phyloP scores from a whole-genome alignment of 768 basidiomycete genomes.

The Tylopilus sp. region DNA sequence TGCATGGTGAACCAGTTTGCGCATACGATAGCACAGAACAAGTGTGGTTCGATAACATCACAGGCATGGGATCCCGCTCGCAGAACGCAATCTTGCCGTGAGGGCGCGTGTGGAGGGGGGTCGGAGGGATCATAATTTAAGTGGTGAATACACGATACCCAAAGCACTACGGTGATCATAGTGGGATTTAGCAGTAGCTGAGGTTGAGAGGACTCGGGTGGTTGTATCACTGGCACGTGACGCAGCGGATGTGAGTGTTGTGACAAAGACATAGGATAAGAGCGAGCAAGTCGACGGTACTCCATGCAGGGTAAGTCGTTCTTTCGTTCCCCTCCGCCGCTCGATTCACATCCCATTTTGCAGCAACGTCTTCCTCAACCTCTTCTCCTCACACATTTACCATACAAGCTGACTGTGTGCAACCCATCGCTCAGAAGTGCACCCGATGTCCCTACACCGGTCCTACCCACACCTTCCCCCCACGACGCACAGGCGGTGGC shows the following conservation, averaged over 20 bases:
- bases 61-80: no score
- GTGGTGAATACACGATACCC: no score
- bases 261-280: slow-evolving; percentile 9
- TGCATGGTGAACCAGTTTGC: no score
- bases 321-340: not conserved
- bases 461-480: slow-evolving; percentile 25
- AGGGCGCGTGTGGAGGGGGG: no score
- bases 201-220: no score
- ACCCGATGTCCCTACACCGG: slow-evolving; percentile 32
- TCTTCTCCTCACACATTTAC: slow-evolving; percentile 20
- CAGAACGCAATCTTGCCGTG: no score
- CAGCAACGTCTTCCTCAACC: slow-evolving; percentile 21
- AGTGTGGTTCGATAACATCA: no score
- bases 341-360: not conserved
- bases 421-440: slow-evolving; percentile 26
- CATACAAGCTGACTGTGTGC: slow-evolving; percentile 16
- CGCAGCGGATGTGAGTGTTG: not conserved
- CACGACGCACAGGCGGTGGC: slow-evolving; percentile 29
- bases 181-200: no score
- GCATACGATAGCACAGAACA: no score
- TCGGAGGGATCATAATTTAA: no score
- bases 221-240: slow-evolving; percentile 21
- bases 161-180: no score
- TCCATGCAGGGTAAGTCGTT: slow-evolving; percentile 21
- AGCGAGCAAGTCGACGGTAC: slow-evolving; percentile 13